Conservation (phyloP, 176 grass and related monocot genomes). For the Musa itinerans region DNA sequence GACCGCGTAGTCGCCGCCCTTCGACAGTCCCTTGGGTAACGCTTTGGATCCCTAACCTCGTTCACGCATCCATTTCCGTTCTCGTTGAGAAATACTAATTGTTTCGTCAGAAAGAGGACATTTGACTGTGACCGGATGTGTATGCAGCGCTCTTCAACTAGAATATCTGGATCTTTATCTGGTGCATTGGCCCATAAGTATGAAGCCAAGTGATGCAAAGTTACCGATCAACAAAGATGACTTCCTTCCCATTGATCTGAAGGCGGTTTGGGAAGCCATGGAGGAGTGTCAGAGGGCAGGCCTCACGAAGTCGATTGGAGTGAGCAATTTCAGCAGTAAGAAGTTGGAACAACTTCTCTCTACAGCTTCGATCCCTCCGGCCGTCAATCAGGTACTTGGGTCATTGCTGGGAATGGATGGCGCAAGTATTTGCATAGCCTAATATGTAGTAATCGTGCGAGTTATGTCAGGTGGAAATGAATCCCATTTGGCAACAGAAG, state of each 20-base stretch:
- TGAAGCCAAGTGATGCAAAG: conserved; percentile 16
- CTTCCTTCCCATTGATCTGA: conserved; percentile 44
- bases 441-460: neutral
- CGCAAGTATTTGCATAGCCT: neutral
- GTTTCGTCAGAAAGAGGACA: neutral
- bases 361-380: conserved; percentile 46
- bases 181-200: conserved; percentile 49
- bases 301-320: conserved; percentile 53
- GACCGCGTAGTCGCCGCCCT: conserved; percentile 46
- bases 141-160: conserved; percentile 27
- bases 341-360: conserved; percentile 41
- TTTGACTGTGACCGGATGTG: neutral
- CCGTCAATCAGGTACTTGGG: conserved; percentile 51
- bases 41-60: neutral
- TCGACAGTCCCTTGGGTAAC: conserved; percentile 38
- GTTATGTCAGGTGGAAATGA: conserved; percentile 39
- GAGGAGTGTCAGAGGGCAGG: conserved; percentile 72
- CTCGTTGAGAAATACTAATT: neutral
- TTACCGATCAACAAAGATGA: conserved; percentile 9
- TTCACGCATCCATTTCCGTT: too few relatives aligned
- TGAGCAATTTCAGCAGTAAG: conserved; percentile 63
- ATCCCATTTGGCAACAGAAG: conserved; percentile 58
- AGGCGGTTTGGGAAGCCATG: conserved; percentile 64
- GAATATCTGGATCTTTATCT: conserved; percentile 75
- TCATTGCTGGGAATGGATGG: neutral